Evolutionary conservation across 2,329 filamentous ascomycete genomes (phyloP), one percentile per base, ranked within the genome.

Genomic region (Colletotrichum karsti): DNA sequence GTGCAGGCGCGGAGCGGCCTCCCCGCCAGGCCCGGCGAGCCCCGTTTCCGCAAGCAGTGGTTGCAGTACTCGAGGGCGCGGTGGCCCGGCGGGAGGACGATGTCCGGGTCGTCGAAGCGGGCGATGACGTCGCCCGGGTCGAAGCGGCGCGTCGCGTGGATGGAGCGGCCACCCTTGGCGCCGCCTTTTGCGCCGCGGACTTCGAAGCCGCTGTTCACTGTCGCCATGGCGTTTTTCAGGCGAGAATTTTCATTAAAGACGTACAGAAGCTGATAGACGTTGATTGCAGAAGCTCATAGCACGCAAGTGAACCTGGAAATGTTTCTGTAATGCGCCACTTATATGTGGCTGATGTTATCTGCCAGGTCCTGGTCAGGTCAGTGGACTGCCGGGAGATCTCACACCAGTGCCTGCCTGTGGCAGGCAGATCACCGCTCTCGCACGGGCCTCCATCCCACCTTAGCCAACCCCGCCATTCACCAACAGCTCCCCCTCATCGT

Each of bases 31-130:
- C 15, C 54, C 13, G 33, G 9, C 13, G 20, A 9, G 2, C 22
- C 39, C 37, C 53, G 18, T 13, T 39, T 58, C 4, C 30, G 44
- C 28, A 88, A 79, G 75, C 87, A 89, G 78, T 83, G 77, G 69
- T 82, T 82, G 79, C 88, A 90, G 33, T 82, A 79, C 15, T 74
- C 71, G 4, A 73, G 55, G 62, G 84, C 79, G 67, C 80, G 79
- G 5, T 79, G 75, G 39, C 80, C 79, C 42, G 83, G 80, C 4
- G 87, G 84, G 24, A 88, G 78, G 18, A 85, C 83, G 50, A 88
- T 74, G 41, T 82, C 77, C 5, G 82, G 81, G 24, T 60, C 26
- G 22, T 64, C 39, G 46, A 89, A 87, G 41, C 75, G 73, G 65
- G 81, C 80, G 71, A 90, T 83, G 63, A 78, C 71, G 28, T 79